phyloP scores from a whole-genome alignment of 1,284 basidiomycete species.

The Cystodermella granulosa region DNA sequence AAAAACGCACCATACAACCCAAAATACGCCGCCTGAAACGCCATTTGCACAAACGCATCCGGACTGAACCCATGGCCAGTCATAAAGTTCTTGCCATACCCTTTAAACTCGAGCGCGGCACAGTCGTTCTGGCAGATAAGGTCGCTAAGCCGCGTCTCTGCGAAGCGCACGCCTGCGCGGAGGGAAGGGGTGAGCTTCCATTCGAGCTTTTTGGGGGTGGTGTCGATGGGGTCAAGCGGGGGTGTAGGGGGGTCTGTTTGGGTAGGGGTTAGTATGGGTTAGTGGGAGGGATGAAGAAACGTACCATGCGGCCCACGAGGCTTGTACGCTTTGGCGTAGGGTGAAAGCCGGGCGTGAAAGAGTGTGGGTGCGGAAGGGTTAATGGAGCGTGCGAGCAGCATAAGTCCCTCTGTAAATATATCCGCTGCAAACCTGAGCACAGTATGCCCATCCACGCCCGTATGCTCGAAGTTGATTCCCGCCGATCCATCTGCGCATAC shows the following conservation, averaged over 20 bases:
- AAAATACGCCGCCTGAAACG: slow-evolving; percentile 94
- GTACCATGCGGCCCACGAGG: no score
- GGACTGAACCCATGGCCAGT: slow-evolving; percentile 90
- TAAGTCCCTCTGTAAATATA: slow-evolving; percentile 92
- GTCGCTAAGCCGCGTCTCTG: slow-evolving; percentile 90
- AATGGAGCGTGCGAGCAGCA: slow-evolving; percentile 91
- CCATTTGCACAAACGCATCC: slow-evolving; percentile 95
- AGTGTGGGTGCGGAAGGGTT: slow-evolving; percentile 89
- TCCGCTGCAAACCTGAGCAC: slow-evolving; percentile 86
- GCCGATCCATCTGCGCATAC: slow-evolving; percentile 88
- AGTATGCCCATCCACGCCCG: slow-evolving; percentile 93
- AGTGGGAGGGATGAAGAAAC: no score
- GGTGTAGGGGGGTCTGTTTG: slow-evolving; percentile 23
- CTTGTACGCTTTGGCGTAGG: slow-evolving; percentile 73
- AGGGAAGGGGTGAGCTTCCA: slow-evolving; percentile 85
- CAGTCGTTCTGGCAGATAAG: slow-evolving; percentile 98
- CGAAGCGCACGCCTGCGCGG: slow-evolving; percentile 82
- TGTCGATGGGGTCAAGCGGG: slow-evolving; percentile 57
- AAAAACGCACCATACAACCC: slow-evolving; percentile 74
- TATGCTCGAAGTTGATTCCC: slow-evolving; percentile 98
- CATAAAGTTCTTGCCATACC: slow-evolving; percentile 53
- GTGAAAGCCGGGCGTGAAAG: slow-evolving; percentile 86
- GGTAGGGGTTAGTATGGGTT: no score
- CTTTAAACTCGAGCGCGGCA: slow-evolving; percentile 81
- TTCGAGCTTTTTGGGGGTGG: slow-evolving; percentile 90